Evolutionary conservation across 495 filamentous ascomycete genomes (phyloP).

Genomic region (Symbiotaphrina buchneri): DNA sequence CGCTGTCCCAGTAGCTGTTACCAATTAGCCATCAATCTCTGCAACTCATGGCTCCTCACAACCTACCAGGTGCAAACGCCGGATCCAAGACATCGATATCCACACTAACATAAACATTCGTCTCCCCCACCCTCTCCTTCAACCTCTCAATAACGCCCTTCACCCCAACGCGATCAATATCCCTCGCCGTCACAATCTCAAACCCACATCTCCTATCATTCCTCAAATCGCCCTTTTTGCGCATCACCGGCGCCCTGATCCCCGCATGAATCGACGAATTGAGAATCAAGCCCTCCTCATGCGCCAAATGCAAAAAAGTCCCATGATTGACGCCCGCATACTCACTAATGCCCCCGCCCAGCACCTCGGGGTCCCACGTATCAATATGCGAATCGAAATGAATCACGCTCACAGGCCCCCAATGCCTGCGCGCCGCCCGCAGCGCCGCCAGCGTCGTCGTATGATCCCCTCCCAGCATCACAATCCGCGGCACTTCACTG

Average conservation of each 20-base stretch:
- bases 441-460: conserved; percentile 25
- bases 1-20: conserved; percentile 17
- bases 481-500: conserved; percentile 17
- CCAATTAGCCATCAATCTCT: neutral
- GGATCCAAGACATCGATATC: conserved; percentile 33
- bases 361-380: conserved; percentile 2
- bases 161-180: conserved; percentile 24
- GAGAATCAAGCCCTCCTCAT: conserved; percentile 3
- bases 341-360: conserved; percentile 1
- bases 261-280: conserved; percentile 3
- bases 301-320: conserved; percentile 3
- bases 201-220: conserved; percentile 28
- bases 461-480: conserved; percentile 27
- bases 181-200: conserved; percentile 23
- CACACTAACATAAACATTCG: conserved; percentile 8
- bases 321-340: conserved; percentile 3
- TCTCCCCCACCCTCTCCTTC: conserved; percentile 16
- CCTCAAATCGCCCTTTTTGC: conserved; percentile 18
- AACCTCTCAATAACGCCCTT: conserved; percentile 18
- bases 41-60: too few species aligned
- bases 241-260: conserved; percentile 1
- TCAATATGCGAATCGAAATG: conserved; percentile 29
- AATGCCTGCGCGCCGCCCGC: conserved; percentile 18
- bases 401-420: conserved; percentile 25
- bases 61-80: conserved; percentile 21